Percentiles rank a stretch among this genome's conserved stretches.
phyloP scores from a whole-genome alignment of 2,329 filamentous ascomycete genomes.

The Colletotrichum tropicale region DNA sequence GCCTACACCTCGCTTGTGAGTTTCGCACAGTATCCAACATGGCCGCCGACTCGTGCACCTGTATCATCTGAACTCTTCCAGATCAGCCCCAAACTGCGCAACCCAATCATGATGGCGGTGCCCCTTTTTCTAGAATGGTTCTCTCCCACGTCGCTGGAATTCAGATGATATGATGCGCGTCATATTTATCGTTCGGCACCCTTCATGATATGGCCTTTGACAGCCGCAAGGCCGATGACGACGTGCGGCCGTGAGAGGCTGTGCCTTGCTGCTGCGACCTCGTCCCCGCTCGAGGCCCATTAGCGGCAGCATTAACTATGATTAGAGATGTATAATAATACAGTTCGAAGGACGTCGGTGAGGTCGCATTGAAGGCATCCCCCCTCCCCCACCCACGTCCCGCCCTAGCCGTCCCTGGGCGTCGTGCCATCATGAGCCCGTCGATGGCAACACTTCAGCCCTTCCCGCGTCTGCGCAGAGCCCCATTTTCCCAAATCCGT shows the following conservation, averaged over 20 bases:
- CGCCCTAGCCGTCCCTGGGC: not conserved
- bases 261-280: not conserved
- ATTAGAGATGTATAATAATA: not conserved
- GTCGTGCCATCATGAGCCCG: slow-evolving; percentile 11
- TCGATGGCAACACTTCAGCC: not conserved
- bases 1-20: not conserved
- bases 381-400: not conserved
- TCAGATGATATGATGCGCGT: not conserved
- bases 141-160: not conserved
- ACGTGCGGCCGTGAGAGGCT: not conserved
- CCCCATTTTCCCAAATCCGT: not conserved
- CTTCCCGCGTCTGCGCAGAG: slow-evolving; percentile 2
- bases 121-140: not conserved
- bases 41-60: not conserved
- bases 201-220: not conserved
- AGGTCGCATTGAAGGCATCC: not conserved
- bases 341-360: not conserved
- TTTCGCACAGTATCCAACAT: not conserved
- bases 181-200: not conserved
- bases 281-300: not conserved
- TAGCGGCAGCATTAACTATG: not conserved
- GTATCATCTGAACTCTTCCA: slow-evolving; percentile 6
- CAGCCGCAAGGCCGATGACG: not conserved
- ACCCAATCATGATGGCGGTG: not conserved
- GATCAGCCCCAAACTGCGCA: not conserved